These are phyloP conservation scores for Ophiosphaerella herpotricha DNA, from an alignment of 2,329 filamentous ascomycete genomes.

Conservation along the genomic window DNA sequence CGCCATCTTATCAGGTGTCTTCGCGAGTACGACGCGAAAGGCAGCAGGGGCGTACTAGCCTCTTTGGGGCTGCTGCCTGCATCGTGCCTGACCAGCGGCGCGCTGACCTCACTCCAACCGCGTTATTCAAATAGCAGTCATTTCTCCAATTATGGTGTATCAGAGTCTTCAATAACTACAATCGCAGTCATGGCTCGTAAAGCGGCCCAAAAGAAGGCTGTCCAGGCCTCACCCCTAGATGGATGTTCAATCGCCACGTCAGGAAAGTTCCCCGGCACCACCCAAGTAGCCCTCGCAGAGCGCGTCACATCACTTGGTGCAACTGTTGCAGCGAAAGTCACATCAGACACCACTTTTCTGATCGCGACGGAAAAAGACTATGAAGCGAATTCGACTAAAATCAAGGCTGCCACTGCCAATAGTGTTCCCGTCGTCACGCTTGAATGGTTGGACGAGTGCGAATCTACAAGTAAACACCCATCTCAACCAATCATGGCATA, in stretches of 20 bases:
- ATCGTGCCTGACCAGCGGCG: conserved; percentile 7
- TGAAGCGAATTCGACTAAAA: conserved; percentile 57
- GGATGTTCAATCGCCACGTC: conserved; percentile 61
- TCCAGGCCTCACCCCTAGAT: conserved; percentile 47
- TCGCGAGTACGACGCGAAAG: conserved; percentile 16
- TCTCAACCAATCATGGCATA: neutral
- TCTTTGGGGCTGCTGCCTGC: conserved; percentile 17
- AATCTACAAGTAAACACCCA: conserved; percentile 44
- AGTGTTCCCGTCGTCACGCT: conserved; percentile 62
- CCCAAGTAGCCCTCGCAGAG: conserved; percentile 57
- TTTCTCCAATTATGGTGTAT: conserved; percentile 1
- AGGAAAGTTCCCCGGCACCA: conserved; percentile 62
- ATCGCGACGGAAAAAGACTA: conserved; percentile 61
- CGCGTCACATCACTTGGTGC: conserved; percentile 58
- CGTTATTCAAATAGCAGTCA: conserved; percentile 14
- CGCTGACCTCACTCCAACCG: conserved; percentile 3
- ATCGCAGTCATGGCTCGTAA: conserved; percentile 25
- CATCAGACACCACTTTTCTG: conserved; percentile 59
- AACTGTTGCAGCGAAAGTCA: conserved; percentile 53
- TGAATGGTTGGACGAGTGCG: conserved; percentile 66
- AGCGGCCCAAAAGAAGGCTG: conserved; percentile 20
- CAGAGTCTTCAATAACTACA: neutral
- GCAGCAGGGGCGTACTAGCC: conserved; percentile 16
- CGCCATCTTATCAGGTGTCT: conserved; percentile 15
- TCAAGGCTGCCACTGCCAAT: conserved; percentile 54